These are phyloP conservation scores for Pisolithus orientalis DNA, from an alignment of 768 basidiomycete genomes.

Conservation along the genomic window DNA sequence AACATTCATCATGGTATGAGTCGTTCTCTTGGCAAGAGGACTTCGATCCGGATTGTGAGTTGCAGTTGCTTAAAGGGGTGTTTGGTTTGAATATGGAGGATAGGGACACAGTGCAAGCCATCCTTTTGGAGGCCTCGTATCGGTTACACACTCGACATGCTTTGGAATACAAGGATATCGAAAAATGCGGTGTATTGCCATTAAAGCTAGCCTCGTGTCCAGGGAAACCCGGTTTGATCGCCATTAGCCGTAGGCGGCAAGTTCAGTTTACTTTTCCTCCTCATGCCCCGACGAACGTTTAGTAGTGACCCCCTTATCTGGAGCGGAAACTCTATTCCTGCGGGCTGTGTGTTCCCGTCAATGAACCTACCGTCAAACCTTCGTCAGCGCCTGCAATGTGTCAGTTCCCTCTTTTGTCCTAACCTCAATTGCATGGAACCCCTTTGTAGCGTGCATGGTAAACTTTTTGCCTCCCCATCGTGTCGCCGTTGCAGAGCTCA, in stretches of 20 bases:
- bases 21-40: conserved; percentile 46
- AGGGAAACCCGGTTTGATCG: conserved; percentile 23
- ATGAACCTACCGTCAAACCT: conserved; percentile 6
- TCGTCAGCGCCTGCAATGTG: conserved; percentile 26
- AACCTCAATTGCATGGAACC: conserved; percentile 45
- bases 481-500: conserved; percentile 1
- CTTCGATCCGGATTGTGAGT: conserved; percentile 37
- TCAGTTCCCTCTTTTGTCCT: conserved; percentile 44
- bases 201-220: conserved; percentile 24
- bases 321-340: conserved; percentile 20
- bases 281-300: conserved; percentile 3
- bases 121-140: conserved; percentile 43
- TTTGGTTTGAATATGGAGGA: conserved; percentile 16
- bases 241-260: conserved; percentile 17
- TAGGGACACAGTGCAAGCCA: conserved; percentile 37
- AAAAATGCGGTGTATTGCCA: conserved; percentile 43
- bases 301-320: conserved; percentile 29
- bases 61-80: neutral
- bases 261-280: conserved; percentile 16
- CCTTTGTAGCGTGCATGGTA: conserved; percentile 47
- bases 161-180: conserved; percentile 40
- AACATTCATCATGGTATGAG: conserved; percentile 37
- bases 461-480: conserved; percentile 7
- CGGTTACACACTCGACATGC: conserved; percentile 34
- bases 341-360: conserved; percentile 8